Conservation (phyloP, 2,329 filamentous ascomycete genomes). For the Mycosphaerella sp. region DNA sequence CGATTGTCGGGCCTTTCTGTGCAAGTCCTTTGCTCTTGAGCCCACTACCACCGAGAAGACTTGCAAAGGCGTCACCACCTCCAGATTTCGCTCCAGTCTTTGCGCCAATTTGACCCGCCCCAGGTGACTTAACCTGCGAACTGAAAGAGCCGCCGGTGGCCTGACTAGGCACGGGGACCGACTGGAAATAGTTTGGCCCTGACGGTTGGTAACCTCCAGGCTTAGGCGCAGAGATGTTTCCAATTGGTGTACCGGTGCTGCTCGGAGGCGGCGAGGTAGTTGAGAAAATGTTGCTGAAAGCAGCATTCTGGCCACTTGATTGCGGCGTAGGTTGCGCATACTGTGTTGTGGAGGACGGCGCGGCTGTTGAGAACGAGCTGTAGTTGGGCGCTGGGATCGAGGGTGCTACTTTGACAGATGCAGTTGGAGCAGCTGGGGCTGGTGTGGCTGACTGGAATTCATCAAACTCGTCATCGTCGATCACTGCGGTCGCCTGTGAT, state of each 20-base stretch:
- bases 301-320: constrained; percentile 72
- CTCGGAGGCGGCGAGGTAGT: constrained; percentile 70
- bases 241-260: constrained; percentile 39
- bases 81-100: constrained; percentile 38
- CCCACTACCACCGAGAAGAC: constrained; percentile 65
- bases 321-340: constrained; percentile 79
- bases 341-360: constrained; percentile 53
- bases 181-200: constrained; percentile 92
- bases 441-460: constrained; percentile 89
- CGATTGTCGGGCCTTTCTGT: constrained; percentile 68
- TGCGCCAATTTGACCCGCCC: constrained; percentile 32
- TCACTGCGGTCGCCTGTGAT: constrained; percentile 34
- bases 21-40: constrained; percentile 46
- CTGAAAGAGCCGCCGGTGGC: constrained; percentile 40
- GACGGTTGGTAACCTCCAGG: constrained; percentile 64
- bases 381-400: constrained; percentile 34
- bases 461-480: constrained; percentile 83
- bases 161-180: constrained; percentile 49
- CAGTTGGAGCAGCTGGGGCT: constrained; percentile 41
- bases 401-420: constrained; percentile 36
- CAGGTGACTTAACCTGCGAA: constrained; percentile 32
- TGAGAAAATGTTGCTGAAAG: constrained; percentile 73
- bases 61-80: constrained; percentile 82
- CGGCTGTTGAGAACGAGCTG: constrained; percentile 40
- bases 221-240: constrained; percentile 42